A percentile compares a stretch with the other conserved stretches of the same genome.
Conservation (phyloP, 441 rosid genomes). For the Mallotus repandus region DNA sequence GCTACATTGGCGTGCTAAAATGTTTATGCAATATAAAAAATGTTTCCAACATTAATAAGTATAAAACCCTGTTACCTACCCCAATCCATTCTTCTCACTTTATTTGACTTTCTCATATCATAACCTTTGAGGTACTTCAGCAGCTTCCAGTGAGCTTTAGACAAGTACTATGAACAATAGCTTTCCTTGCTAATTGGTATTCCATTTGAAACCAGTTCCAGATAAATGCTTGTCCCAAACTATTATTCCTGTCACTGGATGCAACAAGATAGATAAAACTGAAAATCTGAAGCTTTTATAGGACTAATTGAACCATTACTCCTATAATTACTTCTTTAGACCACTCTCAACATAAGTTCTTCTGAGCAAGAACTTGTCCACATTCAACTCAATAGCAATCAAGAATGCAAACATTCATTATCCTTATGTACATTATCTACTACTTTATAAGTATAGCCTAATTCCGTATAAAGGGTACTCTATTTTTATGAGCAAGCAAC, state of each 20-base stretch:
- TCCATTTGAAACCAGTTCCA: neutral
- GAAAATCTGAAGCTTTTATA: too few relatives aligned
- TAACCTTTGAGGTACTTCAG: neutral
- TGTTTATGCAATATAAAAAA: neutral
- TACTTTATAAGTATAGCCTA: too few relatives aligned
- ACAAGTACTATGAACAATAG: too few relatives aligned
- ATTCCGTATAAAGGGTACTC: too few relatives aligned
- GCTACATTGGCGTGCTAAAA: neutral
- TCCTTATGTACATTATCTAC: too few relatives aligned
- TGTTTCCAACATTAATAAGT: neutral
- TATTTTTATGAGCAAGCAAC: too few relatives aligned
- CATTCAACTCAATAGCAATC: neutral
- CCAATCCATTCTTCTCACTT: neutral
- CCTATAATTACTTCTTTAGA: neutral
- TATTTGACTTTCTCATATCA: neutral
- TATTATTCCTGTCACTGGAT: neutral
- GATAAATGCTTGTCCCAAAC: neutral
- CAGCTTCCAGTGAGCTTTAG: neutral
- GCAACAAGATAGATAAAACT: neutral
- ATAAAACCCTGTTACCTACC: neutral
- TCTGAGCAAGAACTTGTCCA: neutral
- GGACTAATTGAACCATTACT: neutral
- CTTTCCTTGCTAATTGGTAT: too few relatives aligned
- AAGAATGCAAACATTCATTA: neutral
- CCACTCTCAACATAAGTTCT: neutral